Base-by-base conservation (phyloP, 768 basidiomycete species). In the Lentinula edodes region DNA sequence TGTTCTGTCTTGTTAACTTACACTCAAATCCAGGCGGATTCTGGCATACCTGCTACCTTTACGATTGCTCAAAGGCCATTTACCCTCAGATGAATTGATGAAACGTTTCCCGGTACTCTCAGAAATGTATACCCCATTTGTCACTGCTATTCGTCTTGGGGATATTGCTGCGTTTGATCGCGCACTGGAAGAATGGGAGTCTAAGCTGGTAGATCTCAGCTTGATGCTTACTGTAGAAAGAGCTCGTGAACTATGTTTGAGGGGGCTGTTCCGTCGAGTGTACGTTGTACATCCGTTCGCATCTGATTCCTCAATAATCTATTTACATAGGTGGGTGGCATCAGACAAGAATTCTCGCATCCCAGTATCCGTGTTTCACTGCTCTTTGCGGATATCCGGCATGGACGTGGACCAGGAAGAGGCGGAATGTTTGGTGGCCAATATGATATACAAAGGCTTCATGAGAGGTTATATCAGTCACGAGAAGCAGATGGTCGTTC, bases 391-490 rank as follows among this genome's bases (percentile, higher is more conserved):
- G 56, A 74, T 93, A 61, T 88, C 90, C 3, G 90, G 89, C 2
- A 81, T 85, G 62, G 83, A 87, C 10, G 84, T 91, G 23, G 78
- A 86, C 7, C 70, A 78, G 62, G 94, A 91, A 65, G 95, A 96
- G 72, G 91, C 92, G 2, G 95, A 98, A 73, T 97, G 95, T 72
- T 82, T 95, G 56, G 85, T 97, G 7, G 94, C 95, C 34, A 95
- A 95, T 70, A 90, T 96, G 91, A 91, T 98, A 48, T 94, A 89
- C 76, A 92, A 89, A 75, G 91, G 91, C 18, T 92, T 88, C 72
- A 88, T 98, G 74, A 83, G 91, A 55, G 97, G 97, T 8, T 99
- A 98, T 73, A 95, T 99, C 67, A 94, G 93, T 54, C 97, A 99
- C 68, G 92, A 91, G 70, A 91, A 91, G 73, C 90, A 92, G 76